A percentile compares a stretch with the other conserved stretches of the same genome.
These are phyloP conservation scores for Aspergillus spinulosporus DNA, from an alignment of 2,329 filamentous ascomycete genomes.

Conservation along the genomic window DNA sequence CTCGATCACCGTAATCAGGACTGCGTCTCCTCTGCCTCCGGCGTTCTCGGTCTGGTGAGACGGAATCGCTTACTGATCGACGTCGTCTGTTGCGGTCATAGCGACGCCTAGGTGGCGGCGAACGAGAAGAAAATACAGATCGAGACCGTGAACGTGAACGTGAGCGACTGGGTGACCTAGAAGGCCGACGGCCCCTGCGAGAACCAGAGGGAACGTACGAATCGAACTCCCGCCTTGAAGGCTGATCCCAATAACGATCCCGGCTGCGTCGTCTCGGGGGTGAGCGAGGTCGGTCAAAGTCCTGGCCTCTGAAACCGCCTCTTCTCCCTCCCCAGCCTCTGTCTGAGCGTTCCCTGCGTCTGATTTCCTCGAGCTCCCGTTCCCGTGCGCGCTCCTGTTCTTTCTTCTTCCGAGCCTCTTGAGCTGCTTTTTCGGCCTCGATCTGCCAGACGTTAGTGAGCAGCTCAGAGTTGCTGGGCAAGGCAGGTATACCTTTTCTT, in stretches of 20 bases:
- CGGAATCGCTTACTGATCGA: slow-evolving; percentile 40
- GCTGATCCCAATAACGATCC: slow-evolving; percentile 46
- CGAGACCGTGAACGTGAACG: slow-evolving; percentile 30
- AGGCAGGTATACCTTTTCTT: slow-evolving; percentile 72
- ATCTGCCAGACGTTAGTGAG: slow-evolving; percentile 54
- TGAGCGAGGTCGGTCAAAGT: slow-evolving; percentile 55
- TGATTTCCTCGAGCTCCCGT: slow-evolving; percentile 66
- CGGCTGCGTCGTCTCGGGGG: slow-evolving; percentile 53
- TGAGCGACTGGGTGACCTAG: slow-evolving; percentile 34
- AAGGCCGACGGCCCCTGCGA: slow-evolving; percentile 41
- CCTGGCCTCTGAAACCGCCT: slow-evolving; percentile 38
- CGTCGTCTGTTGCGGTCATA: slow-evolving; percentile 33
- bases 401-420: slow-evolving; percentile 69
- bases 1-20: slow-evolving; percentile 48
- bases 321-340: slow-evolving; percentile 39
- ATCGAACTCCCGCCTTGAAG: slow-evolving; percentile 54
- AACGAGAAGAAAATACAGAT: slow-evolving; percentile 35
- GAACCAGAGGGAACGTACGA: slow-evolving; percentile 56
- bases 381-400: slow-evolving; percentile 72
- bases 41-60: slow-evolving; percentile 40
- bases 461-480: not conserved
- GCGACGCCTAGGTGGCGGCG: slow-evolving; percentile 33
- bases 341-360: slow-evolving; percentile 55
- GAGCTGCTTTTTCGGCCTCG: slow-evolving; percentile 77
- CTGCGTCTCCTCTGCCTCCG: slow-evolving; percentile 39